phyloP scores from a whole-genome alignment of 2,329 filamentous ascomycete genomes.

The Fusarium poae region DNA sequence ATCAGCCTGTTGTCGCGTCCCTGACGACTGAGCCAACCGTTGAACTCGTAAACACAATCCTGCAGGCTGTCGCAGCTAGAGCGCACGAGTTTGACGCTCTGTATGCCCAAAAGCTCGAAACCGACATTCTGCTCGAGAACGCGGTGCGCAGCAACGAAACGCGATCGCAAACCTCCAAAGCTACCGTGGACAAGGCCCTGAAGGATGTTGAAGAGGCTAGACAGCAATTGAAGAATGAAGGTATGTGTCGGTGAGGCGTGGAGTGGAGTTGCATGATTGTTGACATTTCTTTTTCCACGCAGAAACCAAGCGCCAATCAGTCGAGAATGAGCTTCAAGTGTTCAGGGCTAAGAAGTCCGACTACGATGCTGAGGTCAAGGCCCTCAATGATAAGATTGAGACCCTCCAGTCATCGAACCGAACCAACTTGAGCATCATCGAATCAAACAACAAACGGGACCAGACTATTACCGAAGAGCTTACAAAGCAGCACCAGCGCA shows the following conservation, averaged over 20 bases:
- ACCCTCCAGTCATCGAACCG: slow-evolving; percentile 93
- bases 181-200: slow-evolving; percentile 83
- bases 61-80: slow-evolving; percentile 81
- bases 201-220: slow-evolving; percentile 86
- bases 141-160: slow-evolving; percentile 86
- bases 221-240: slow-evolving; percentile 84
- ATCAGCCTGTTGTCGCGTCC: slow-evolving; percentile 72
- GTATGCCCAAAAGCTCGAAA: slow-evolving; percentile 86
- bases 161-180: slow-evolving; percentile 84
- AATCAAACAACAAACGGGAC: slow-evolving; percentile 89
- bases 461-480: slow-evolving; percentile 89
- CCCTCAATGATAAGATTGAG: slow-evolving; percentile 83
- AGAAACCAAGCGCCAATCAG: slow-evolving; percentile 81
- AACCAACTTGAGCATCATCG: slow-evolving; percentile 88
- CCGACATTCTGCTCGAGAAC: slow-evolving; percentile 94
- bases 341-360: slow-evolving; percentile 81
- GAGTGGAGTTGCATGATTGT: slow-evolving; percentile 15
- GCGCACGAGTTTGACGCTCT: slow-evolving; percentile 85
- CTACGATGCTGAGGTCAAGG: slow-evolving; percentile 80
- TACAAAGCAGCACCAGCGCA: slow-evolving; percentile 88
- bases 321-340: slow-evolving; percentile 85
- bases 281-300: slow-evolving; percentile 32
- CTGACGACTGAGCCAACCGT: slow-evolving; percentile 77
- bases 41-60: slow-evolving; percentile 81
- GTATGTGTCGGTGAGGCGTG: slow-evolving; percentile 61